Evolutionary conservation across 148 eudicot species (phyloP).

Genomic region (Amaranthus cruentus): DNA sequence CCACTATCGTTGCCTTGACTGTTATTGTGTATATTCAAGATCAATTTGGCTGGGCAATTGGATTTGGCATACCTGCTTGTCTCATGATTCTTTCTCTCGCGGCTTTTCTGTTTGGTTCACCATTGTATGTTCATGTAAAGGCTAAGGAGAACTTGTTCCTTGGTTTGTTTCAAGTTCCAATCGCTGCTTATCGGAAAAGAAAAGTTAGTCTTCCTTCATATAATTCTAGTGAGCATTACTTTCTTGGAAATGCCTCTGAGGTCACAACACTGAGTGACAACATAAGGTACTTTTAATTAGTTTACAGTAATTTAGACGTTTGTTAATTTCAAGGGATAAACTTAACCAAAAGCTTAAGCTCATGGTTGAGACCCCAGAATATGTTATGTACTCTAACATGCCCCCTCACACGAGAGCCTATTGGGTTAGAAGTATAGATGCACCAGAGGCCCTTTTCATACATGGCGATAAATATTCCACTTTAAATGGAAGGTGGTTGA

Average conservation of each 20-base stretch:
- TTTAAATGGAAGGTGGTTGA: too few relatives aligned
- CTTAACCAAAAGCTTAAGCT: neutral
- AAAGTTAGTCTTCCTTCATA: constrained; percentile 3
- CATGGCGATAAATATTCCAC: too few relatives aligned
- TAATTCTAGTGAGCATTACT: constrained; percentile 15
- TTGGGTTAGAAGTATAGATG: too few relatives aligned
- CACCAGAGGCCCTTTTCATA: too few relatives aligned
- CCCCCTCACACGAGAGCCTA: too few relatives aligned
- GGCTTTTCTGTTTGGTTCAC: constrained; percentile 50
- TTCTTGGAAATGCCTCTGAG: constrained; percentile 12
- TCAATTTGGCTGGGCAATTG: constrained; percentile 61
- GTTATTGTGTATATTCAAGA: constrained; percentile 74
- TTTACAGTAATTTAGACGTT: neutral
- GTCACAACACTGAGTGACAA: constrained; percentile 1
- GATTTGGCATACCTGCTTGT: constrained; percentile 60
- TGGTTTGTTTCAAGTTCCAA: constrained; percentile 49
- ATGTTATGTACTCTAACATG: too few relatives aligned
- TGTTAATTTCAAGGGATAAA: neutral
- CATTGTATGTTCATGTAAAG: constrained; percentile 45
- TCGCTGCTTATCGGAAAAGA: constrained; percentile 50
- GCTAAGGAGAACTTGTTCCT: constrained; percentile 48
- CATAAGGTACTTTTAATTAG: constrained; percentile 13
- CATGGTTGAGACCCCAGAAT: too few relatives aligned
- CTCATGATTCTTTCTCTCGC: constrained; percentile 53
- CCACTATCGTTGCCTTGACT: constrained; percentile 46